Evolutionary conservation across 306 rosid genomes (phyloP), one percentile per base, ranked within the genome.

Genomic region (Gastrolobium bilobum): DNA sequence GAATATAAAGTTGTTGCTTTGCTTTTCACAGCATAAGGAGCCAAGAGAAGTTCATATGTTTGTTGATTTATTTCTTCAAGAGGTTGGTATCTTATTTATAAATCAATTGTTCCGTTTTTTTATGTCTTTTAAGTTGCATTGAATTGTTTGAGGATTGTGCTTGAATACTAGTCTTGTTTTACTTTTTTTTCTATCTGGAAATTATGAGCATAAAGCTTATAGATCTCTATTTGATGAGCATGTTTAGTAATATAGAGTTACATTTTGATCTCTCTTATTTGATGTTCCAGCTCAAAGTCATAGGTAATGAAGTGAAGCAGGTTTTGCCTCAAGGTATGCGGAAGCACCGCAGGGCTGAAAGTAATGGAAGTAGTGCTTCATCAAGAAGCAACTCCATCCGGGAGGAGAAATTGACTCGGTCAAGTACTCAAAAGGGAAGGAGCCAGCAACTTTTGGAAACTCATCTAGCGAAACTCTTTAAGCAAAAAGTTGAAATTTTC

Each of bases 31-130:
- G 97, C 98, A 92, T 83, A 95, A 93, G 90, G 99, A 92, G 86
- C 99, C 99, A 38, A 87, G 98, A 80, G 99, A 90, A 88, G 97
- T 95, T 83, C 97, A 91, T 70, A 95, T 91, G 98, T 95, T 90
- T 69, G 94, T 95, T 61, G 99, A 92, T 83, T 82, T 95, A 79
- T 90, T 95, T 84, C 95, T 92, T 47, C 96, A 90, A 58, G 98
- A 95, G 97, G 98, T 91, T 51, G 60, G 91, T 77, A 61, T 81
- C 38, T 73, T 47, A 52, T 0, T 43, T 65, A 65, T 54, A 47
- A 70, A 71, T 38, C 14, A 57, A 26, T 40, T 56, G 38, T 40
- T 46, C 20, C 14, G 7, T 38, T 52, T 34, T 59, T 34, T 3
- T 14, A 4, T 67, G 31, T 51, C 75, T 33, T 39, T 73, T 6